phyloP scores from a whole-genome alignment of 352 stramenopile genomes.

The Phytophthora idaei region DNA sequence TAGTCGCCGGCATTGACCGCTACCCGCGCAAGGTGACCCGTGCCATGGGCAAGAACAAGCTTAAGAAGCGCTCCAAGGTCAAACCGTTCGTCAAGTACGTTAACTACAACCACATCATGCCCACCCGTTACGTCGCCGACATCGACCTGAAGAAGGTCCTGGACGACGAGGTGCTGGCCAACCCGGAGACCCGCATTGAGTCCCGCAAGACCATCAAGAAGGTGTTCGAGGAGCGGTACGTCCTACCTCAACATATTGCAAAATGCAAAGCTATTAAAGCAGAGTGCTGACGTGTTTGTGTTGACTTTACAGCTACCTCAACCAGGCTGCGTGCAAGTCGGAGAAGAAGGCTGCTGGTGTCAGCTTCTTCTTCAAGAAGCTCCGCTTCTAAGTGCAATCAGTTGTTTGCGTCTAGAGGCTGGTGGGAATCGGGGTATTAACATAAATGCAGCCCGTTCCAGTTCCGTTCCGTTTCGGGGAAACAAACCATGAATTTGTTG shows the following conservation, averaged over 20 bases:
- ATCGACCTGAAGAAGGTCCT: conserved; percentile 99
- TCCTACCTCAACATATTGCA: conserved; percentile 3
- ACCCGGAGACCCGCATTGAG: conserved; percentile 87
- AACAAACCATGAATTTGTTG: conserved; percentile 31
- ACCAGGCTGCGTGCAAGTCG: conserved; percentile 95
- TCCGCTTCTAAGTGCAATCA: conserved; percentile 96
- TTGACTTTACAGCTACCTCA: conserved; percentile 71
- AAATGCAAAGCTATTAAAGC: background rate
- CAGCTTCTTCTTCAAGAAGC: conserved; percentile 99
- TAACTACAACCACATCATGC: conserved; percentile 99
- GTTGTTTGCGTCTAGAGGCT: conserved; percentile 50
- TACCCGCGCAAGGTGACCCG: conserved; percentile 98
- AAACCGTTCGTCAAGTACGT: conserved; percentile 99
- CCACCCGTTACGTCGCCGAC: conserved; percentile 98
- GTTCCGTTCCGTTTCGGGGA: conserved; percentile 62
- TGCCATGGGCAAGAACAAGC: conserved; percentile 97
- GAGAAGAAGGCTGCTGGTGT: conserved; percentile 98
- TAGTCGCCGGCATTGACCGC: conserved; percentile 95
- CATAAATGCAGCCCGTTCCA: conserved; percentile 66
- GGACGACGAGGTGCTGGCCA: conserved; percentile 87
- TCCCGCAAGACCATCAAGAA: conserved; percentile 99
- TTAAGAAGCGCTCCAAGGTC: conserved; percentile 97
- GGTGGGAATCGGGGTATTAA: conserved; percentile 57
- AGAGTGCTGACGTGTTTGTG: conserved; percentile 21
- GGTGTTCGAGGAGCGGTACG: conserved; percentile 98